Evolutionary conservation across 2,329 filamentous ascomycete genomes (phyloP).

Genomic region (Trichoderma breve): DNA sequence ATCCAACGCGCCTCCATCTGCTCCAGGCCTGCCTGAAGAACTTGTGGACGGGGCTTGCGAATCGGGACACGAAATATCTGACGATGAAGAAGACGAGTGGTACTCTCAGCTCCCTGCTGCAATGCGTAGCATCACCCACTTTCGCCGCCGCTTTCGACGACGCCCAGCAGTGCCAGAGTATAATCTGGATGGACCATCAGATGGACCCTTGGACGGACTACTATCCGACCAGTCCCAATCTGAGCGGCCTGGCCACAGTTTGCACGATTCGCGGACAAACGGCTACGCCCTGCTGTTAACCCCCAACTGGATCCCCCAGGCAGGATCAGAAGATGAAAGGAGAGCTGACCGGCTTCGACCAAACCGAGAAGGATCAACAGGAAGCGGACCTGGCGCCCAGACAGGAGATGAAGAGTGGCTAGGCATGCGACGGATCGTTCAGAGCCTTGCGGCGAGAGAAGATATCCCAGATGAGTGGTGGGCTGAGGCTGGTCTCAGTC

Average conservation of each 20-base stretch:
- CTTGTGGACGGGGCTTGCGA: slow-evolving; percentile 46
- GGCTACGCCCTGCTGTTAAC: not conserved
- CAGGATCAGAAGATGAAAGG: slow-evolving; percentile 29
- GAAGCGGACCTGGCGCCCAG: not conserved
- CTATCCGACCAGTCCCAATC: not conserved
- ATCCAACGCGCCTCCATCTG: slow-evolving; percentile 39
- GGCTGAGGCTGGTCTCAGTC: slow-evolving; percentile 66
- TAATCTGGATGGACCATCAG: slow-evolving; percentile 22
- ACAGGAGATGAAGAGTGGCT: slow-evolving; percentile 44
- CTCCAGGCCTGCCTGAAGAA: slow-evolving; percentile 39
- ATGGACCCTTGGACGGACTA: slow-evolving; percentile 3
- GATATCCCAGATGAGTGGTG: slow-evolving; percentile 84
- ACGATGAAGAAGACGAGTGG: slow-evolving; percentile 47
- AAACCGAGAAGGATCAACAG: slow-evolving; percentile 13
- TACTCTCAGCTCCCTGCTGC: slow-evolving; percentile 38
- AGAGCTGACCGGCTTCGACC: slow-evolving; percentile 1
- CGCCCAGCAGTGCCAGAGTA: slow-evolving; percentile 23
- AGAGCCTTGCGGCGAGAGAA: slow-evolving; percentile 65
- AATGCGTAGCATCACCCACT: slow-evolving; percentile 1
- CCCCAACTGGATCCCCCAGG: slow-evolving; percentile 26
- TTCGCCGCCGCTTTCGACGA: not conserved
- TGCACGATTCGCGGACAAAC: not conserved
- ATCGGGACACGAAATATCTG: slow-evolving; percentile 55
- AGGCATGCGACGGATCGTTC: slow-evolving; percentile 70
- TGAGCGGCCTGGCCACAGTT: not conserved